Percentiles rank a stretch among this genome's conserved stretches.
Evolutionary conservation across 2,329 filamentous ascomycete genomes (phyloP).

Genomic region (Aureobasidium lini): DNA sequence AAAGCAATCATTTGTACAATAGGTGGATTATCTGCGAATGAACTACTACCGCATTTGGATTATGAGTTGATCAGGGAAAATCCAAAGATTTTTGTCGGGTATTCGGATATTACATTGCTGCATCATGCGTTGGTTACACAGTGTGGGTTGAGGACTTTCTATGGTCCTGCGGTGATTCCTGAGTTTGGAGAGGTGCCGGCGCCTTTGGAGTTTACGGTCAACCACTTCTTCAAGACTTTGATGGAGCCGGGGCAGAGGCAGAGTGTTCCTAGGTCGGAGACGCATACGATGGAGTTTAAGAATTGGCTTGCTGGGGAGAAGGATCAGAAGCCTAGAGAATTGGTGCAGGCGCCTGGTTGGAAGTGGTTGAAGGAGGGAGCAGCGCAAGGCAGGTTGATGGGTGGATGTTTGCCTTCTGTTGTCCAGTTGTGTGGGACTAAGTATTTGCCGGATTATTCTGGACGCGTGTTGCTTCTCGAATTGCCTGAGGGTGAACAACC

Average conservation of each 20-base stretch:
- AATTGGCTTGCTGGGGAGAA: not conserved
- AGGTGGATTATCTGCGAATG: slow-evolving; percentile 23
- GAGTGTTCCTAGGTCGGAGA: not conserved
- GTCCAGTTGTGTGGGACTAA: slow-evolving; percentile 7
- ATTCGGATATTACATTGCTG: slow-evolving; percentile 26
- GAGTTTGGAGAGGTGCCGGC: slow-evolving; percentile 21
- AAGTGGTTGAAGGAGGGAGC: slow-evolving; percentile 16
- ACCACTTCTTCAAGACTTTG: slow-evolving; percentile 17
- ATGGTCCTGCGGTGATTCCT: slow-evolving; percentile 23
- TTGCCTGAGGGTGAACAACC: slow-evolving; percentile 9
- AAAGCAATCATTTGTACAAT: slow-evolving; percentile 24
- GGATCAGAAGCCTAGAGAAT: not conserved
- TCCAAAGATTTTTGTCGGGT: slow-evolving; percentile 29
- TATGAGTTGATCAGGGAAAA: slow-evolving; percentile 23
- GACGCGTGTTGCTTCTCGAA: slow-evolving; percentile 11
- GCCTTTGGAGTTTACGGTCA: slow-evolving; percentile 18
- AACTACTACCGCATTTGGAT: slow-evolving; percentile 24
- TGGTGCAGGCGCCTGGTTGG: not conserved
- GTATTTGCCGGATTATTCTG: slow-evolving; percentile 8
- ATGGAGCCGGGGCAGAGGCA: not conserved
- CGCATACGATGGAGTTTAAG: slow-evolving; percentile 2
- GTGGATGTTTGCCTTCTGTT: slow-evolving; percentile 15
- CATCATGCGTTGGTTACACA: slow-evolving; percentile 21
- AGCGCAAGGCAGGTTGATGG: slow-evolving; percentile 3
- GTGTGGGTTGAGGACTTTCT: slow-evolving; percentile 23